A percentile compares a stretch with the other conserved stretches of the same genome.
Evolutionary conservation across 164 flowering plant species (phyloP).

Genomic region (Tinospora cordifolia): DNA sequence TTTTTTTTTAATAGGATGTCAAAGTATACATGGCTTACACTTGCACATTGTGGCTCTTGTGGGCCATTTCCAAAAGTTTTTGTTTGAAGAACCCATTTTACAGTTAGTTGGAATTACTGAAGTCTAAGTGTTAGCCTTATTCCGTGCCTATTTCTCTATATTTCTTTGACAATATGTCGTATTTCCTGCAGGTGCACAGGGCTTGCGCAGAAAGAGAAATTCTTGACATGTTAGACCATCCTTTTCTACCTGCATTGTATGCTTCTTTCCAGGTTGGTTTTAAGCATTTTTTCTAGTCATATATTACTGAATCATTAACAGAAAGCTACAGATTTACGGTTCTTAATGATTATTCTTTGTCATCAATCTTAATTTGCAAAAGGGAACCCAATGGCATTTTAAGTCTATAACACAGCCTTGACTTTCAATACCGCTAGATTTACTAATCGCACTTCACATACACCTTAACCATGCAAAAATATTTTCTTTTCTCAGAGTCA

Average conservation of each 20-base stretch:
- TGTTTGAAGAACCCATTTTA: not conserved
- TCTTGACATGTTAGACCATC: slow-evolving; percentile 90
- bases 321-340: not conserved
- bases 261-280: slow-evolving; percentile 90
- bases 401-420: too few species aligned
- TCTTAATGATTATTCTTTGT: not conserved
- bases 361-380: not conserved
- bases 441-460: too few species aligned
- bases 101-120: not conserved
- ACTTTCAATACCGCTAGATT: too few species aligned
- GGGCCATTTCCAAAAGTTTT: not conserved
- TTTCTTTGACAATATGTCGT: not conserved
- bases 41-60: not conserved
- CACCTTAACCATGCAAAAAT: too few species aligned
- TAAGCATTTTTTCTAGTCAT: not conserved
- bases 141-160: not conserved
- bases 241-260: slow-evolving; percentile 95
- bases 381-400: too few species aligned
- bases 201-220: slow-evolving; percentile 98
- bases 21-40: too few species aligned
- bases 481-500: too few species aligned
- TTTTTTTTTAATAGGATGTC: not conserved
- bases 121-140: not conserved
- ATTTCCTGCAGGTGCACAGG: slow-evolving; percentile 74
- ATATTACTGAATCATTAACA: not conserved